A percentile compares a stretch with the other conserved stretches of the same genome.
Conservation (phyloP, 257 asterid species). For the Voacanga thouarsii region DNA sequence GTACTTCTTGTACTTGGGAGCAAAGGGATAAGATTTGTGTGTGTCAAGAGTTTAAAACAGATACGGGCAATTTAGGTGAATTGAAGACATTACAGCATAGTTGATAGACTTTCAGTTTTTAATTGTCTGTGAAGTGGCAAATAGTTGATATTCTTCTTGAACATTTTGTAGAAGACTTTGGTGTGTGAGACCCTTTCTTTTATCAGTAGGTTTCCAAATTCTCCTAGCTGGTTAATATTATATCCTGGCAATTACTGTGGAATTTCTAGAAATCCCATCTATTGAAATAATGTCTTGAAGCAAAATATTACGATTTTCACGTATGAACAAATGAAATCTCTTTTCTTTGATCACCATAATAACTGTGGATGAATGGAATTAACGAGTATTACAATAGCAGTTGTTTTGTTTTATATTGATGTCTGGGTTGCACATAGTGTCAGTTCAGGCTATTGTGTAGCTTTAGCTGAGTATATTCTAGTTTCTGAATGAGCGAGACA, state of each 20-base stretch:
- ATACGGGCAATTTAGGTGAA: background rate
- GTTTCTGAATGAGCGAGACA: background rate
- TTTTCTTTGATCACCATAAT: background rate
- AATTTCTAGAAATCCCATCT: background rate
- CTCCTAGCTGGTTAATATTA: background rate
- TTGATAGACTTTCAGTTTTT: background rate
- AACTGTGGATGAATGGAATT: background rate
- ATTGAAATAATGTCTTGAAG: background rate
- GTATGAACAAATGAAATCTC: background rate
- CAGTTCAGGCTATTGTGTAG: background rate
- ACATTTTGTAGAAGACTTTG: background rate
- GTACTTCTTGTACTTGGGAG: background rate
- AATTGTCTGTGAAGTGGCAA: background rate
- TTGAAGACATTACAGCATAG: background rate
- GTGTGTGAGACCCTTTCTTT: background rate
- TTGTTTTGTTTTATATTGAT: background rate
- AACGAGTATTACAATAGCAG: background rate
- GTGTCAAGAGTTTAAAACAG: background rate
- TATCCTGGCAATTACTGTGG: background rate
- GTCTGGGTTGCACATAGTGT: background rate
- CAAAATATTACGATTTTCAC: background rate
- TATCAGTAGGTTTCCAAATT: background rate
- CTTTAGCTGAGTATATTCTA: background rate
- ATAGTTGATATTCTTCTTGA: no score
- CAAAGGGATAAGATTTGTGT: background rate